Percentiles rank a stretch among this genome's conserved stretches.
phyloP scores from a whole-genome alignment of 805 yeast genomes.

The Teunomyces gatunensis region DNA sequence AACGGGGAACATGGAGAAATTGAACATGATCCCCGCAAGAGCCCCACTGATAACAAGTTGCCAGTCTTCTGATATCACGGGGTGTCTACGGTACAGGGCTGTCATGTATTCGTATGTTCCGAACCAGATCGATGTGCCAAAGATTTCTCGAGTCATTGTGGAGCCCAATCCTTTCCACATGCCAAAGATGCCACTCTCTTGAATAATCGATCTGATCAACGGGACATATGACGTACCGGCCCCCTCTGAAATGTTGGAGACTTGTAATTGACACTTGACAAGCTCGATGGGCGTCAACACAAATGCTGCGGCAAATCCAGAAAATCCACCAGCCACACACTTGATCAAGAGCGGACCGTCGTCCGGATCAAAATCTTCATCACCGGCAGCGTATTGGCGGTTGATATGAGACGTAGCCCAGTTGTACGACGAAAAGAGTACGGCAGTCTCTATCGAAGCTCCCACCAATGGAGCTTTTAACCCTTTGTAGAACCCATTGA shows the following conservation, averaged over 20 bases:
- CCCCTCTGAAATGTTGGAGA: slow-evolving; percentile 34
- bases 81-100: slow-evolving; percentile 8
- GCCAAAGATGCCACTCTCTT: slow-evolving; percentile 60
- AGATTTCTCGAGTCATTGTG: slow-evolving; percentile 77
- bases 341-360: slow-evolving; percentile 39
- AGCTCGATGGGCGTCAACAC: slow-evolving; percentile 90
- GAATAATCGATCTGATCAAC: slow-evolving; percentile 36
- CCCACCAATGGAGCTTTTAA: slow-evolving; percentile 80
- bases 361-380: slow-evolving; percentile 17
- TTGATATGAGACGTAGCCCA: slow-evolving; percentile 34
- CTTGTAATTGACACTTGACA: slow-evolving; percentile 85
- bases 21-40: slow-evolving; percentile 78
- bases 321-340: slow-evolving; percentile 70
- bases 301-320: slow-evolving; percentile 81
- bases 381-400: slow-evolving; percentile 10
- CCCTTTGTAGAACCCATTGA: slow-evolving; percentile 77
- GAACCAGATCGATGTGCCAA: slow-evolving; percentile 94
- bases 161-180: slow-evolving; percentile 87
- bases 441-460: slow-evolving; percentile 86
- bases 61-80: slow-evolving; percentile 25
- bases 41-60: slow-evolving; percentile 80
- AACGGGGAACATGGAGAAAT: slow-evolving; percentile 78
- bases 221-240: slow-evolving; percentile 30
- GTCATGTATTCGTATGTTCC: slow-evolving; percentile 68
- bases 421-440: slow-evolving; percentile 67